Percentiles rank a stretch among this genome's conserved stretches.
These are phyloP conservation scores for Venturia nashicola DNA, from an alignment of 2,329 filamentous ascomycete species.

Conservation along the genomic window DNA sequence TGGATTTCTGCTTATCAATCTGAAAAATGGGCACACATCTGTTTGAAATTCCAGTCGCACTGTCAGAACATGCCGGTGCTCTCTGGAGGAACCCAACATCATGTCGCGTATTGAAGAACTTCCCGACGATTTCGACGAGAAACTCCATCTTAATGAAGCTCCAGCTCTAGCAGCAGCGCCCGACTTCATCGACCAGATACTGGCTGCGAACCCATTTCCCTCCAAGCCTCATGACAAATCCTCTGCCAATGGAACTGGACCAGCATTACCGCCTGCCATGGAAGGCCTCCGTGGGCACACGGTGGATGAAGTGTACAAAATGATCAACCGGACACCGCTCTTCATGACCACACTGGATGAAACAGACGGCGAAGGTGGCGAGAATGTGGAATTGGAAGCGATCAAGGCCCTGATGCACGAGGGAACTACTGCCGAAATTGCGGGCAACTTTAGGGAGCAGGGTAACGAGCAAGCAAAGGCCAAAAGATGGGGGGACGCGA, in stretches of 20 bases:
- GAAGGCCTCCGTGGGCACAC: slow-evolving; percentile 43
- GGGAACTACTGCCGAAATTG: slow-evolving; percentile 75
- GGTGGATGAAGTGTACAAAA: slow-evolving; percentile 47
- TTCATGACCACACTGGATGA: slow-evolving; percentile 89
- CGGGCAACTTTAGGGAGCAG: slow-evolving; percentile 73
- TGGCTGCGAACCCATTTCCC: background rate
- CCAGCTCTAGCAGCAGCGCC: background rate
- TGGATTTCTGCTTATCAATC: background rate
- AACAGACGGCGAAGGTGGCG: slow-evolving; percentile 47
- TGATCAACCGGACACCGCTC: slow-evolving; percentile 63
- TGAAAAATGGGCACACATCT: background rate
- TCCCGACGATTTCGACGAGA: slow-evolving; percentile 37
- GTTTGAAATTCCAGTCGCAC: background rate
- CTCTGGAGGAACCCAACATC: background rate
- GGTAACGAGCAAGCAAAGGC: slow-evolving; percentile 79
- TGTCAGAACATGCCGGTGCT: background rate
- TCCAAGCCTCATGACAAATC: background rate
- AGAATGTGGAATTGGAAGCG: slow-evolving; percentile 76
- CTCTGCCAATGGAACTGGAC: slow-evolving; percentile 16
- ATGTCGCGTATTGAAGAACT: slow-evolving; percentile 34
- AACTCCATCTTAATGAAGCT: slow-evolving; percentile 28
- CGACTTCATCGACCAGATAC: slow-evolving; percentile 13
- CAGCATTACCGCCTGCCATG: slow-evolving; percentile 46
- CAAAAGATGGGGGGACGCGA: slow-evolving; percentile 67
- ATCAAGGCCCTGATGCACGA: slow-evolving; percentile 86